phyloP scores from a whole-genome alignment of 371 early-diverging fungal species.

The Syncephalastrum racemosum region DNA sequence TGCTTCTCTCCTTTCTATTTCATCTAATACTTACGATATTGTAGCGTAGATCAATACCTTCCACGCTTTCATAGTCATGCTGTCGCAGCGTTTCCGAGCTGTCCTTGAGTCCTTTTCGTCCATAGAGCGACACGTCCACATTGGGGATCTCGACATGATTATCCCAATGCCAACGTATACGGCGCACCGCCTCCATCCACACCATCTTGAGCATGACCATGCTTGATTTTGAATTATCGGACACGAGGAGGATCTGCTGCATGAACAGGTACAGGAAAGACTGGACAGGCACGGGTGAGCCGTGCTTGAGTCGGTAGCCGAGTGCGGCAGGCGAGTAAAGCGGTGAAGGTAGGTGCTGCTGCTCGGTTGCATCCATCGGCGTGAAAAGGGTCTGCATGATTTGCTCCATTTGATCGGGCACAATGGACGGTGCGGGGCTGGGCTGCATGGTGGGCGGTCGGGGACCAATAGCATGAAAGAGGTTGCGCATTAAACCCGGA shows the following conservation, averaged over 20 bases:
- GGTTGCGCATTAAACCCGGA: slow-evolving; percentile 21
- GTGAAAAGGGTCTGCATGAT: slow-evolving; percentile 23
- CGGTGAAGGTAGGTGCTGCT: slow-evolving; percentile 3
- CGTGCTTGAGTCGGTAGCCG: slow-evolving; percentile 51
- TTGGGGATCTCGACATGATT: slow-evolving; percentile 54
- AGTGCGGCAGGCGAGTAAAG: slow-evolving; percentile 36
- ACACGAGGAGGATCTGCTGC: slow-evolving; percentile 46
- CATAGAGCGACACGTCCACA: slow-evolving; percentile 38
- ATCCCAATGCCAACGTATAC: slow-evolving; percentile 70
- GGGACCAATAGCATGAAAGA: slow-evolving; percentile 25
- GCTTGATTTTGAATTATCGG: slow-evolving; percentile 48
- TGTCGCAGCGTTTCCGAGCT: slow-evolving; percentile 14
- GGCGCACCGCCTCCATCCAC: slow-evolving; percentile 65
- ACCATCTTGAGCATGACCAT: slow-evolving; percentile 61
- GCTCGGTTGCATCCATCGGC: too few relatives aligned
- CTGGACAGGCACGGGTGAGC: slow-evolving; percentile 58
- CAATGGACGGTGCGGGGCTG: slow-evolving; percentile 16
- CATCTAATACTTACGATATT: slow-evolving; percentile 46
- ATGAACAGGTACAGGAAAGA: slow-evolving; percentile 64
- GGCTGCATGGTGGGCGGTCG: not conserved
- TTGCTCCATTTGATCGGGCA: slow-evolving; percentile 29
- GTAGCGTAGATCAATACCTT: slow-evolving; percentile 71
- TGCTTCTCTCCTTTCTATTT: too few relatives aligned
- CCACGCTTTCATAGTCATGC: slow-evolving; percentile 19
- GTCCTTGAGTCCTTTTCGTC: slow-evolving; percentile 9